phyloP scores from a whole-genome alignment of 495 filamentous ascomycete genomes.

The Penicillium herquei region DNA sequence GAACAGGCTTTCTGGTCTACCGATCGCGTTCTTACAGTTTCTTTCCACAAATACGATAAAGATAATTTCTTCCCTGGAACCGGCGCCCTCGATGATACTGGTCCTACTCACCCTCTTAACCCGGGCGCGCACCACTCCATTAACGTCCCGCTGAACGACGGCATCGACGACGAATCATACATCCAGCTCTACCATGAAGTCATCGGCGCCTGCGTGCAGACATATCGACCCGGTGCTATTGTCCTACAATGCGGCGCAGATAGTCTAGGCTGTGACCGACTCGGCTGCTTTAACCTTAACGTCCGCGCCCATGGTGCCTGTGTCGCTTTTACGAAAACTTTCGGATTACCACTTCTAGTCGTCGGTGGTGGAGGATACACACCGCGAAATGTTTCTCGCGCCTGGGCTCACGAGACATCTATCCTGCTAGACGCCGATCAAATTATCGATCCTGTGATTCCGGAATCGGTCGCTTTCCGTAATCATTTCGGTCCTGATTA shows the following conservation, averaged over 20 bases:
- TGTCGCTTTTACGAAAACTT: slow-evolving; percentile 79
- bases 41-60: slow-evolving; percentile 94
- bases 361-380: slow-evolving; percentile 97
- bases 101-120: slow-evolving; percentile 58
- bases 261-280: slow-evolving; percentile 86
- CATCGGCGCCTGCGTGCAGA: slow-evolving; percentile 69
- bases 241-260: slow-evolving; percentile 97
- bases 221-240: slow-evolving; percentile 81
- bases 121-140: slow-evolving; percentile 62
- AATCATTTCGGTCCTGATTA: slow-evolving; percentile 78
- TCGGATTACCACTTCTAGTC: slow-evolving; percentile 76
- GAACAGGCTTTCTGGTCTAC: slow-evolving; percentile 97
- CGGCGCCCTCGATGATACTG: slow-evolving; percentile 56
- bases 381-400: slow-evolving; percentile 92
- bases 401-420: slow-evolving; percentile 94
- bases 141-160: slow-evolving; percentile 69
- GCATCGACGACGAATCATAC: slow-evolving; percentile 93
- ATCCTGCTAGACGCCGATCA: slow-evolving; percentile 77
- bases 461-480: slow-evolving; percentile 69
- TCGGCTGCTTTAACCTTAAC: slow-evolving; percentile 95
- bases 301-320: slow-evolving; percentile 91
- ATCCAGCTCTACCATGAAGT: slow-evolving; percentile 78
- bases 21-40: slow-evolving; percentile 92
- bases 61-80: slow-evolving; percentile 74
- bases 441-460: slow-evolving; percentile 69